phyloP scores from a whole-genome alignment of 2,329 filamentous ascomycete genomes.

The Microdochium nivale region DNA sequence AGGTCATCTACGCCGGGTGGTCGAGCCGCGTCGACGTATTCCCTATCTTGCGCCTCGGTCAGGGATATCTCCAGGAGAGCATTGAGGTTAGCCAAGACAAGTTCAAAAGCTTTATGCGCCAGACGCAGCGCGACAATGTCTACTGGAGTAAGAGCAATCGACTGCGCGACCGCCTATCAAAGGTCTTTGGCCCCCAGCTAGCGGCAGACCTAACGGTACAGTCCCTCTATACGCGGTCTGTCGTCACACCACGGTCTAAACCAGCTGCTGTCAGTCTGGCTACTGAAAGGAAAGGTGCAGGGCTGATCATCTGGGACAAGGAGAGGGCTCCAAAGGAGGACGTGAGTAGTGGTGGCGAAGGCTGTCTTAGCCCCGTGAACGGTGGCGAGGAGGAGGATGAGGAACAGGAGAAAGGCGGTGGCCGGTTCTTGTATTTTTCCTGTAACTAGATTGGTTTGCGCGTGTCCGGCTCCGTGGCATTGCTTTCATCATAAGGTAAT shows the following conservation, averaged over 20 bases:
- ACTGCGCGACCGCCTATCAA: not conserved
- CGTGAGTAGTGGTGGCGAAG: not conserved
- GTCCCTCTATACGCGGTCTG: not conserved
- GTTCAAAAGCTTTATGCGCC: not conserved
- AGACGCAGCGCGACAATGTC: not conserved
- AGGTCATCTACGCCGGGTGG: not conserved
- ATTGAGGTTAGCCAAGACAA: not conserved
- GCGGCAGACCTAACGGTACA: not conserved
- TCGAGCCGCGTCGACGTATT: not conserved
- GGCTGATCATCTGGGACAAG: not conserved
- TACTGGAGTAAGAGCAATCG: not conserved
- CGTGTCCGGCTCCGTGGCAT: not conserved
- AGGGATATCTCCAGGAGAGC: not conserved
- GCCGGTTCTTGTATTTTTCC: not conserved
- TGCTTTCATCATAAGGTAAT: not conserved
- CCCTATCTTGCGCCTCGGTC: not conserved
- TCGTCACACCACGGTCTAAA: not conserved
- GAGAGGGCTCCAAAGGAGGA: not conserved
- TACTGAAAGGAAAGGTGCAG: not conserved
- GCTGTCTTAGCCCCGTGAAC: not conserved
- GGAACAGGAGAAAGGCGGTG: slow-evolving; percentile 18
- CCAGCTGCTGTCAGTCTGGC: slow-evolving; percentile 1
- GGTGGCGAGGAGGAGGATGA: slow-evolving; percentile 15
- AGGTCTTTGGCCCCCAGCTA: not conserved
- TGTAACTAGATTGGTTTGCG: not conserved